Evolutionary conservation across 306 rosid species (phyloP).

Genomic region (Fragaria vesca): DNA sequence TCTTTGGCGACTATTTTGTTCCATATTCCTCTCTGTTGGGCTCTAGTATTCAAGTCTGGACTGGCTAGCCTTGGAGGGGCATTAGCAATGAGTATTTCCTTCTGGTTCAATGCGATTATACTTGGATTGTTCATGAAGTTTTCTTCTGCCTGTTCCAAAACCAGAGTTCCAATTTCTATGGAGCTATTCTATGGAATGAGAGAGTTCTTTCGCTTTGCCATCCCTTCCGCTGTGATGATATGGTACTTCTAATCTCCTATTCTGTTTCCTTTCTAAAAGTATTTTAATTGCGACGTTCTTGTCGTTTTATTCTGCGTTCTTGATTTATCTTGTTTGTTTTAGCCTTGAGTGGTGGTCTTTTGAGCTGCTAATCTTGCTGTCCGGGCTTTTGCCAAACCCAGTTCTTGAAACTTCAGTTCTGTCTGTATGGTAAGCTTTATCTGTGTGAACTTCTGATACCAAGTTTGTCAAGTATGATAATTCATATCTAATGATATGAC

Average conservation of each 20-base stretch:
- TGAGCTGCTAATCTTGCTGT: slow-evolving; percentile 50
- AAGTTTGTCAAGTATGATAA: not conserved
- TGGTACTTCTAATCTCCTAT: slow-evolving; percentile 30
- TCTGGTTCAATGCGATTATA: slow-evolving; percentile 49
- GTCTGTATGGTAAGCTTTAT: slow-evolving; percentile 42
- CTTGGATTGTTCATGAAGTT: slow-evolving; percentile 50
- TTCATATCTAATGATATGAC: not conserved
- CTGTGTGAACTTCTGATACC: not conserved
- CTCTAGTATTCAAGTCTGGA: slow-evolving; percentile 46
- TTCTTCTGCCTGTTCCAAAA: slow-evolving; percentile 51
- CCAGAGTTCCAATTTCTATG: slow-evolving; percentile 45
- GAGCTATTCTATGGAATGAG: slow-evolving; percentile 46
- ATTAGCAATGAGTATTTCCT: slow-evolving; percentile 47
- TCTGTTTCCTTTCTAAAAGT: not conserved
- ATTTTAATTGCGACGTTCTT: not conserved
- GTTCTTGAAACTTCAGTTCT: slow-evolving; percentile 69
- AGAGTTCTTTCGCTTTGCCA: slow-evolving; percentile 52
- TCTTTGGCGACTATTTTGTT: slow-evolving; percentile 31
- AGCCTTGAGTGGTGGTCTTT: slow-evolving; percentile 69
- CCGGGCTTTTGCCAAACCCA: slow-evolving; percentile 68
- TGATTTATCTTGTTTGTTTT: not conserved
- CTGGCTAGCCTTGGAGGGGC: slow-evolving; percentile 54
- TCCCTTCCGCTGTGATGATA: slow-evolving; percentile 60
- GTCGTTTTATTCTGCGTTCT: not conserved
- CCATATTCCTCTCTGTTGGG: slow-evolving; percentile 54